Conservation (phyloP, 2,329 filamentous ascomycete genomes). For the Penicillium polonicum region DNA sequence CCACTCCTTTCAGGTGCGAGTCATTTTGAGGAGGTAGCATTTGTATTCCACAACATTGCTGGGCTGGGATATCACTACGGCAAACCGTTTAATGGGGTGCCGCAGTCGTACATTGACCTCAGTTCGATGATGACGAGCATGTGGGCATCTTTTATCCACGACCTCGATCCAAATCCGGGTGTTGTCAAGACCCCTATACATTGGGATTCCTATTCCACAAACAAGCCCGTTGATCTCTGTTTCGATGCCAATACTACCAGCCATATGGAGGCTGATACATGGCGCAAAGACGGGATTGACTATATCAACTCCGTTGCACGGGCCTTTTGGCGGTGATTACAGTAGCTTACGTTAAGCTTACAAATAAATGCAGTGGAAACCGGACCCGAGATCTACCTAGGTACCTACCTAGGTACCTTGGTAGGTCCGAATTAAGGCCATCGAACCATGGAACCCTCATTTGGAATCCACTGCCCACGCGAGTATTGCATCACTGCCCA, state of each 20-base stretch:
- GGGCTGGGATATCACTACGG: slow-evolving; percentile 48
- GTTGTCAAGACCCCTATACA: slow-evolving; percentile 22
- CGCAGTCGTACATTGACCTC: slow-evolving; percentile 44
- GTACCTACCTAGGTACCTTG: fast-evolving
- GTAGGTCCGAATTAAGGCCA: neutral
- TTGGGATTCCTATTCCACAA: slow-evolving; percentile 49
- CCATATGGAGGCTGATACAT: slow-evolving; percentile 48
- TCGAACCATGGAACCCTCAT: neutral
- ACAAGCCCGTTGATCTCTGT: slow-evolving; percentile 48
- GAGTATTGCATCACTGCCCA: neutral
- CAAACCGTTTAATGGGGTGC: slow-evolving; percentile 40
- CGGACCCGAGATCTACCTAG: neutral
- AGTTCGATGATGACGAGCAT: slow-evolving; percentile 51
- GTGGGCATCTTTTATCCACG: slow-evolving; percentile 54
- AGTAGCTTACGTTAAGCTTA: neutral
- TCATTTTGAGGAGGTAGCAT: slow-evolving; percentile 58
- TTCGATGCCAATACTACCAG: slow-evolving; percentile 51
- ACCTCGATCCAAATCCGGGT: slow-evolving; percentile 46
- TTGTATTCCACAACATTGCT: slow-evolving; percentile 54
- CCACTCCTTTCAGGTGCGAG: slow-evolving; percentile 46
- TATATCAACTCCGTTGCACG: slow-evolving; percentile 31
- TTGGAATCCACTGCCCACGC: neutral
- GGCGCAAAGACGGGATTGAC: slow-evolving; percentile 39
- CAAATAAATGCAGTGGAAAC: neutral
- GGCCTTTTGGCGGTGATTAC: slow-evolving; percentile 22